Evolutionary conservation across 2,329 filamentous ascomycete genomes (phyloP).

Genomic region (Diplocarpon mali): DNA sequence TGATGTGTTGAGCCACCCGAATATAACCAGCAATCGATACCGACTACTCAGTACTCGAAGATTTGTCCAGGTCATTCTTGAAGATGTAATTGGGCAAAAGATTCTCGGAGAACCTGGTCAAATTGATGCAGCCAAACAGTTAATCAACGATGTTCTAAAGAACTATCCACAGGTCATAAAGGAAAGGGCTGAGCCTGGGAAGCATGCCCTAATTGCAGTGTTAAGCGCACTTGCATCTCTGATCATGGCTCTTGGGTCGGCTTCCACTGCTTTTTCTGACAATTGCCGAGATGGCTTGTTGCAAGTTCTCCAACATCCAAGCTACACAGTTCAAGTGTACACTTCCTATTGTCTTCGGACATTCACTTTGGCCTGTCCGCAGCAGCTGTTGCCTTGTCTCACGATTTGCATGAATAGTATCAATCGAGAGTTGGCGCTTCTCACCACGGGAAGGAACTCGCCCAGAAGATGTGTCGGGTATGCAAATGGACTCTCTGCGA

Average conservation of each 20-base stretch:
- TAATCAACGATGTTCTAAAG: constrained; percentile 84
- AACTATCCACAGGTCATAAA: constrained; percentile 87
- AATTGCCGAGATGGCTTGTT: constrained; percentile 75
- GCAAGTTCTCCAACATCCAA: constrained; percentile 86
- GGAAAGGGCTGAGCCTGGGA: constrained; percentile 78
- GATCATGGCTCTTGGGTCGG: constrained; percentile 70
- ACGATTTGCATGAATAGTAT: constrained; percentile 97
- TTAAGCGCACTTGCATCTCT: constrained; percentile 71
- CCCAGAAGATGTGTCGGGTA: constrained; percentile 80
- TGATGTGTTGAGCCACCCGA: constrained; percentile 67
- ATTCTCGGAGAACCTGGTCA: constrained; percentile 87
- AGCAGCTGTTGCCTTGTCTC: constrained; percentile 81
- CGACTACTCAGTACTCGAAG: constrained; percentile 74
- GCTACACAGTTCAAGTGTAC: constrained; percentile 90
- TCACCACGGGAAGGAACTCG: constrained; percentile 65
- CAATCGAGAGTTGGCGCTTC: constrained; percentile 69
- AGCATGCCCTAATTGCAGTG: constrained; percentile 70
- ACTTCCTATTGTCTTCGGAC: constrained; percentile 75
- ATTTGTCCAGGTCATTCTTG: constrained; percentile 73
- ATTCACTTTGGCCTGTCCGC: constrained; percentile 83
- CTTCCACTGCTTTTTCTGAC: constrained; percentile 69
- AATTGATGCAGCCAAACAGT: constrained; percentile 63
- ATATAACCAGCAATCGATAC: constrained; percentile 75
- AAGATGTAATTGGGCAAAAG: constrained; percentile 68
- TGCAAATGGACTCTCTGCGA: constrained; percentile 81